These are phyloP conservation scores for Calonectria hongkongensis DNA, from an alignment of 2,329 filamentous ascomycete genomes.

Conservation along the genomic window DNA sequence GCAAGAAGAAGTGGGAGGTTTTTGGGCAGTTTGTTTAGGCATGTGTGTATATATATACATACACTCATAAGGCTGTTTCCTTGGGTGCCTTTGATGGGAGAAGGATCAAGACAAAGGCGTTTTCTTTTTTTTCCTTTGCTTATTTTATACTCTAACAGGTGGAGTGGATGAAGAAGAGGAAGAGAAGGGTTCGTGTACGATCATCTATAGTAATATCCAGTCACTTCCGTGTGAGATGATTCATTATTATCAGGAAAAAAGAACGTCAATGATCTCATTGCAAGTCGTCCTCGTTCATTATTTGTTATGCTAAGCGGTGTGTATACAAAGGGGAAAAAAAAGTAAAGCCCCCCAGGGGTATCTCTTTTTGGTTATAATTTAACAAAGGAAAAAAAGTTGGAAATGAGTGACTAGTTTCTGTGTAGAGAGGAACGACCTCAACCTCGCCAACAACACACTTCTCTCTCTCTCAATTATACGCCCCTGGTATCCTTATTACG, in stretches of 20 bases:
- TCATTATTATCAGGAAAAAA: neutral
- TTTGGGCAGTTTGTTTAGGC: neutral
- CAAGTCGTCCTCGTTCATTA: neutral
- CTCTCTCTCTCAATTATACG: neutral
- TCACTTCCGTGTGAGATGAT: neutral
- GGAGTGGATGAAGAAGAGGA: neutral
- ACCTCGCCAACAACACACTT: no score
- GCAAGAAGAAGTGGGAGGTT: neutral
- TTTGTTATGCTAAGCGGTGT: neutral
- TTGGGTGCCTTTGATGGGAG: neutral
- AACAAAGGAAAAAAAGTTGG: conserved; percentile 6
- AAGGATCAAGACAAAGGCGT: neutral
- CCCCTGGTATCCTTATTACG: neutral
- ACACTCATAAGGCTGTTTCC: neutral
- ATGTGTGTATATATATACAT: neutral
- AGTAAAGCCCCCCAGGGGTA: neutral
- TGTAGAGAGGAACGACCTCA: neutral
- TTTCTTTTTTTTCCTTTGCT: neutral
- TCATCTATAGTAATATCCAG: conserved; percentile 2
- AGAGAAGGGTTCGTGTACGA: neutral
- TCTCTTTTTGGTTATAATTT: neutral
- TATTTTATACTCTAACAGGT: no score
- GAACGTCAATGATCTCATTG: neutral
- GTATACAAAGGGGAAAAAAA: neutral
- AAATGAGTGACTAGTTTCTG: neutral